Evolutionary conservation across 1,284 basidiomycete genomes (phyloP).

Genomic region (Pterula multifida): DNA sequence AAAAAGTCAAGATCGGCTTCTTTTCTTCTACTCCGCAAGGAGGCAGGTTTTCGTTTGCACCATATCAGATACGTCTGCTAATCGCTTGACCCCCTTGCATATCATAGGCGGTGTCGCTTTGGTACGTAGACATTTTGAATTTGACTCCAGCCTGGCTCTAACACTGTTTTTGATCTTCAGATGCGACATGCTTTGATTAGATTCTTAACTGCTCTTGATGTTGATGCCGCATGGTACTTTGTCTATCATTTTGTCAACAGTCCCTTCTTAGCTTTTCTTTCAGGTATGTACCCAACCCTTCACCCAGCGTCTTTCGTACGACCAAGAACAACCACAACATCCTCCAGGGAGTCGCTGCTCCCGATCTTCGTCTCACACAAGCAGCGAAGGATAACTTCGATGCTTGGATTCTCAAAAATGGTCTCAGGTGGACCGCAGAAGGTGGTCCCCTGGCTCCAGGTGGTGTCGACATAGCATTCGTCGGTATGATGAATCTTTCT

Average conservation of each 20-base stretch:
- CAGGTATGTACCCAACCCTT: slow-evolving; percentile 82
- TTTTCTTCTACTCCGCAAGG: slow-evolving; percentile 88
- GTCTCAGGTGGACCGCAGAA: slow-evolving; percentile 66
- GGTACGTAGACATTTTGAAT: slow-evolving; percentile 30
- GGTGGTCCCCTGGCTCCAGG: slow-evolving; percentile 69
- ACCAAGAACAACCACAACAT: slow-evolving; percentile 92
- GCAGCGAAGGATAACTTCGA: slow-evolving; percentile 71
- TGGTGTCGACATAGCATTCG: slow-evolving; percentile 76
- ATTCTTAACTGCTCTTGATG: slow-evolving; percentile 66
- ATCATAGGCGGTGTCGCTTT: slow-evolving; percentile 75
- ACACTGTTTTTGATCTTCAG: slow-evolving; percentile 22
- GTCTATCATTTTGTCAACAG: slow-evolving; percentile 3
- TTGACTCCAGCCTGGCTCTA: slow-evolving; percentile 3
- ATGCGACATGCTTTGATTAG: slow-evolving; percentile 85
- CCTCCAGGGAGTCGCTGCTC: slow-evolving; percentile 72
- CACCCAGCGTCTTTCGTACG: slow-evolving; percentile 77
- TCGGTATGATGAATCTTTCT: slow-evolving; percentile 34
- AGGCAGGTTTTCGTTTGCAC: slow-evolving; percentile 32
- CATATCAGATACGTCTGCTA: slow-evolving; percentile 16
- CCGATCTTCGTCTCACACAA: slow-evolving; percentile 60
- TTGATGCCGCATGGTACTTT: slow-evolving; percentile 65
- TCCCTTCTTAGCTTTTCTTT: slow-evolving; percentile 5
- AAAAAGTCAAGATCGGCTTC: slow-evolving; percentile 77
- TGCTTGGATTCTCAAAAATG: slow-evolving; percentile 81
- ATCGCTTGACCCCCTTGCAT: slow-evolving; percentile 15